Conservation (phyloP, 306 rosid species). For the Quercus bicolor region DNA sequence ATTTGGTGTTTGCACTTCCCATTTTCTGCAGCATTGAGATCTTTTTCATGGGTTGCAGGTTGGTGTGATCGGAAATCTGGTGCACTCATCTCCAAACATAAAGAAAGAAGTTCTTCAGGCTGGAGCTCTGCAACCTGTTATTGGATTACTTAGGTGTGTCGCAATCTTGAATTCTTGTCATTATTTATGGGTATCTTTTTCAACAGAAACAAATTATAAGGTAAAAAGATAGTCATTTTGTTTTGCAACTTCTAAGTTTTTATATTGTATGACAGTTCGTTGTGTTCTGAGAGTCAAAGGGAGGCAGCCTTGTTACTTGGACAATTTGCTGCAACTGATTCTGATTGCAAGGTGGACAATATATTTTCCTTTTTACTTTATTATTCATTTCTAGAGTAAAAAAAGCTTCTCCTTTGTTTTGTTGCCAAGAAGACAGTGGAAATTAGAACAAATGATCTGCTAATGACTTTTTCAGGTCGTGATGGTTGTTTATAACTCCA, state of each 20-base stretch:
- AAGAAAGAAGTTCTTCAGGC: constrained; percentile 95
- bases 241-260: constrained; percentile 20
- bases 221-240: neutral
- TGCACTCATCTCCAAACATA: constrained; percentile 93
- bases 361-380: neutral
- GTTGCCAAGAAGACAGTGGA: neutral
- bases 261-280: constrained; percentile 54
- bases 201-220: too few relatives aligned
- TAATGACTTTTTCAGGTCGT: neutral
- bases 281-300: constrained; percentile 97
- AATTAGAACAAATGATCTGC: neutral
- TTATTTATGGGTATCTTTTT: neutral
- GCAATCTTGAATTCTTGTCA: constrained; percentile 12
- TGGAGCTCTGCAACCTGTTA: constrained; percentile 97
- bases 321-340: constrained; percentile 98
- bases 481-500: constrained; percentile 3
- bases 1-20: constrained; percentile 17
- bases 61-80: constrained; percentile 97
- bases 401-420: neutral
- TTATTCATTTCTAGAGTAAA: neutral
- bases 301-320: constrained; percentile 99
- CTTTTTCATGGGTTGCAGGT: constrained; percentile 60
- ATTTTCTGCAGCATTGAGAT: constrained; percentile 19
- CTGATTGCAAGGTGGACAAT: constrained; percentile 82
- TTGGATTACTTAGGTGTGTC: constrained; percentile 83